phyloP scores from a whole-genome alignment of 345 rosid genomes.

The Corchorus olitorius region DNA sequence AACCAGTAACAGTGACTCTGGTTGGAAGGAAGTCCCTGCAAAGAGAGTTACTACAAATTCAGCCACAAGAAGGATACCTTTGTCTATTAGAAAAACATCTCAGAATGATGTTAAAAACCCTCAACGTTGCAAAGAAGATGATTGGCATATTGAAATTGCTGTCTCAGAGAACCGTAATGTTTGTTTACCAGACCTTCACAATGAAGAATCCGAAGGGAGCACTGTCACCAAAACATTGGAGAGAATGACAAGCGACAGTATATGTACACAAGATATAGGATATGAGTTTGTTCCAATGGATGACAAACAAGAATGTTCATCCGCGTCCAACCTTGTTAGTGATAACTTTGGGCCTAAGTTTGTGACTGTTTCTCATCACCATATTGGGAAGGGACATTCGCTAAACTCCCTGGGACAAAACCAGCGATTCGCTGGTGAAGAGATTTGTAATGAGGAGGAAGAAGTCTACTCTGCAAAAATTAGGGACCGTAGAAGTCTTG shows the following conservation, averaged over 20 bases:
- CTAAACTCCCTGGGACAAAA: constrained; percentile 42
- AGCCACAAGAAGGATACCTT: constrained; percentile 53
- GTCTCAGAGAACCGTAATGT: constrained; percentile 49
- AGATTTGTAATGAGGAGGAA: constrained; percentile 47
- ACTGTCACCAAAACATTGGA: constrained; percentile 62
- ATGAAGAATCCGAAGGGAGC: constrained; percentile 87
- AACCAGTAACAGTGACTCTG: constrained; percentile 50
- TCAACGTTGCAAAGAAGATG: constrained; percentile 55
- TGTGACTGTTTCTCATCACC: constrained; percentile 49
- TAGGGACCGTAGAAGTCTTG: constrained; percentile 64
- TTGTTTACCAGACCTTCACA: constrained; percentile 45
- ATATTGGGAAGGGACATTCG: constrained; percentile 39
- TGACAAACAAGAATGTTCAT: constrained; percentile 64
- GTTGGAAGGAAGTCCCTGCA: constrained; percentile 45
- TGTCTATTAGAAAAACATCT: constrained; percentile 51
- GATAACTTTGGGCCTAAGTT: constrained; percentile 56
- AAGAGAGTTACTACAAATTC: constrained; percentile 50
- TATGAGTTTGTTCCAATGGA: constrained; percentile 61
- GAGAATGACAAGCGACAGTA: constrained; percentile 40
- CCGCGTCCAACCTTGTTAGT: constrained; percentile 47
- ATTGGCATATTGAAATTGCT: constrained; percentile 81
- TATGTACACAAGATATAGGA: constrained; percentile 44
- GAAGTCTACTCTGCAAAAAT: constrained; percentile 44
- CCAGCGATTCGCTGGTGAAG: constrained; percentile 51
- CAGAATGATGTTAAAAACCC: constrained; percentile 40